Conservation (phyloP, 202 grass and related monocot species). For the Schoenoplectus triqueter region DNA sequence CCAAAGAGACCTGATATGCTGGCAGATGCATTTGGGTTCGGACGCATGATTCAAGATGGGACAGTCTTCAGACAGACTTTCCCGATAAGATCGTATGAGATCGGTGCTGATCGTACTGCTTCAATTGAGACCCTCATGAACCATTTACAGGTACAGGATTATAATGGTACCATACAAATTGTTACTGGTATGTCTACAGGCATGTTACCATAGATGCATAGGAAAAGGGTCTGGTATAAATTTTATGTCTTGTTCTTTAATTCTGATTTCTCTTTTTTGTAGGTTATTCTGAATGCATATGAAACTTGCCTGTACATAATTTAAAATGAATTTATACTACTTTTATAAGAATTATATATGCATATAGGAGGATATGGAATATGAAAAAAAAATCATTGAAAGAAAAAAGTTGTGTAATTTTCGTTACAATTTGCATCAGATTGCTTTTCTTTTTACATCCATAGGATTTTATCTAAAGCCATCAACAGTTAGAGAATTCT, state of each 20-base stretch:
- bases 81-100: slow-evolving; percentile 94
- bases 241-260: slow-evolving; percentile 3
- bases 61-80: slow-evolving; percentile 92
- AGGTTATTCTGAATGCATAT: slow-evolving; percentile 32
- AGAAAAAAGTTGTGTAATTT: neutral
- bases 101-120: slow-evolving; percentile 93
- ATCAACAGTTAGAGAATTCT: neutral
- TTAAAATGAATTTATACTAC: neutral
- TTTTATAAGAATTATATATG: slow-evolving; percentile 4
- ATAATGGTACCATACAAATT: slow-evolving; percentile 13
- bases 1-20: slow-evolving; percentile 86
- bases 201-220: neutral
- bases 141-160: slow-evolving; percentile 75
- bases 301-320: slow-evolving; percentile 12
- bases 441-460: slow-evolving; percentile 16
- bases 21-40: slow-evolving; percentile 81
- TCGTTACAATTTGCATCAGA: neutral
- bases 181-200: neutral
- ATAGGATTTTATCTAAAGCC: neutral
- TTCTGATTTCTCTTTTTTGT: neutral
- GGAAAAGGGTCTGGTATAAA: neutral
- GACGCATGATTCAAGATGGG: slow-evolving; percentile 87
- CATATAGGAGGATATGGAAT: neutral
- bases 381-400: slow-evolving; percentile 10
- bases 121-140: slow-evolving; percentile 99